Conservation (phyloP, 345 rosid species). For the Eucalyptus regnans region DNA sequence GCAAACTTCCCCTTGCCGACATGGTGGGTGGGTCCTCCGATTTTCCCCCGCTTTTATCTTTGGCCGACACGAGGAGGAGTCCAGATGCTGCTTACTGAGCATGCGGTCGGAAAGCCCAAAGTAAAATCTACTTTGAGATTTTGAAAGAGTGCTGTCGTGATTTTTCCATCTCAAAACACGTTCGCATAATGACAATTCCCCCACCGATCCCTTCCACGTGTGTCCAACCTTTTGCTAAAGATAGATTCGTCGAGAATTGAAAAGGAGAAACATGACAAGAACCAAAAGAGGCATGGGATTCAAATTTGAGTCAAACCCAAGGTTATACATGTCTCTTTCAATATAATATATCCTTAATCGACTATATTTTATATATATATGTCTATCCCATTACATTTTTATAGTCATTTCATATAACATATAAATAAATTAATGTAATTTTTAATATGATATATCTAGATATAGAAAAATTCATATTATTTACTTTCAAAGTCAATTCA, state of each 20-base stretch:
- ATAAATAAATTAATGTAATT: too few relatives aligned
- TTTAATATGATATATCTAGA: fast-evolving
- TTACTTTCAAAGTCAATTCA: fast-evolving
- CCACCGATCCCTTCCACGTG: neutral
- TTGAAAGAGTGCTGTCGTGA: neutral
- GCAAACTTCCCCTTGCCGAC: slow-evolving; percentile 22
- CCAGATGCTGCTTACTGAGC: neutral
- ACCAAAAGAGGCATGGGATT: neutral
- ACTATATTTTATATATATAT: neutral
- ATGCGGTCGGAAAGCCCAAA: fast-evolving
- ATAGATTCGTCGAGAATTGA: neutral
- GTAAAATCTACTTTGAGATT: neutral
- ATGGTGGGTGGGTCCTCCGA: neutral
- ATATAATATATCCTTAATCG: neutral
- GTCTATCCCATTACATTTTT: too few relatives aligned
- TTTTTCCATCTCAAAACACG: neutral
- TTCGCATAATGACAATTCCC: neutral
- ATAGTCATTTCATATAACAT: too few relatives aligned
- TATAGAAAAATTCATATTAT: too few relatives aligned
- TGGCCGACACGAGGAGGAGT: neutral
- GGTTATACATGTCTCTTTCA: neutral
- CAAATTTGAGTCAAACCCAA: neutral
- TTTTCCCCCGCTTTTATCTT: neutral
- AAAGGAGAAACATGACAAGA: neutral
- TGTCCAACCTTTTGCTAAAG: neutral